These are phyloP conservation scores for Ashbya aceris DNA, from an alignment of 1,139 yeast species.

Conservation along the genomic window DNA sequence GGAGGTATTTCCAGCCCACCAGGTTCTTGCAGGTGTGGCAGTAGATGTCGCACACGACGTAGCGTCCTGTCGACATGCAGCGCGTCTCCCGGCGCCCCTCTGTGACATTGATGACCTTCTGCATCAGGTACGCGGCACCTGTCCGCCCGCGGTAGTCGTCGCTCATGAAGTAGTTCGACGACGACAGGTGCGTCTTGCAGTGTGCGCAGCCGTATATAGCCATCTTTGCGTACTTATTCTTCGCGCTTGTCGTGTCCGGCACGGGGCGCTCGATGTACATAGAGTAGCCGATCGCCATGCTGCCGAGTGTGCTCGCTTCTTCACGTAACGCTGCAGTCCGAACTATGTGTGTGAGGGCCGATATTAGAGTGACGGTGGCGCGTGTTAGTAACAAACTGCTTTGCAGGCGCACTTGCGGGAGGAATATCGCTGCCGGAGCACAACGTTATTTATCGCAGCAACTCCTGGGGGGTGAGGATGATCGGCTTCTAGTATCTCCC, in stretches of 20 bases:
- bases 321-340: too few relatives aligned
- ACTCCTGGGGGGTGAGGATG: too few relatives aligned
- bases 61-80: conserved; percentile 37
- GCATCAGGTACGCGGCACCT: conserved; percentile 37
- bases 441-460: too few relatives aligned
- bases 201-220: conserved; percentile 34
- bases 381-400: background rate
- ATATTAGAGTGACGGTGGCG: too few relatives aligned
- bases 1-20: conserved; percentile 39
- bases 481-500: too few relatives aligned
- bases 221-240: conserved; percentile 17
- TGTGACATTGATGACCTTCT: conserved; percentile 32
- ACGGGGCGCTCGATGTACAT: conserved; percentile 8
- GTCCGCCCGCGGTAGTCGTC: conserved; percentile 36
- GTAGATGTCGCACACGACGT: conserved; percentile 34
- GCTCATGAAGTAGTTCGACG: conserved; percentile 33
- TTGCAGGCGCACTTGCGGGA: background rate
- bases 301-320: too few relatives aligned
- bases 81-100: conserved; percentile 31
- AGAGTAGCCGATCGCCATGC: conserved; percentile 8
- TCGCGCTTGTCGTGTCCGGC: conserved; percentile 5
- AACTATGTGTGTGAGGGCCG: too few relatives aligned
- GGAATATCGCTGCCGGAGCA: too few relatives aligned
- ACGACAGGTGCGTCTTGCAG: conserved; percentile 37
- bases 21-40: conserved; percentile 36